These are phyloP conservation scores for Gossypium bickii DNA, from an alignment of 345 rosid genomes.

Conservation along the genomic window DNA sequence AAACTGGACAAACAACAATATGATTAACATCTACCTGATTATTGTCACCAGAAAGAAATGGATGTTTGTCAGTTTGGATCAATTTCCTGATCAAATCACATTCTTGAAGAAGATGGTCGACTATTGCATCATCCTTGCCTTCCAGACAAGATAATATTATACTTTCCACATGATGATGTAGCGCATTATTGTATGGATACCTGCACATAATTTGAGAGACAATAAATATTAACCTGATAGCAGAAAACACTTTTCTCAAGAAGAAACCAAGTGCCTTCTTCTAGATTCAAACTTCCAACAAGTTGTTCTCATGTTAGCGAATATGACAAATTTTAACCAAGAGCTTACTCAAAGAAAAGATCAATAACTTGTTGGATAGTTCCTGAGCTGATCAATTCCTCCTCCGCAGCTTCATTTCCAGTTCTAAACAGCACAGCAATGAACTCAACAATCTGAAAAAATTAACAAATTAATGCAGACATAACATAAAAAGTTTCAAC, in stretches of 20 bases:
- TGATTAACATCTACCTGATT: slow-evolving; percentile 38
- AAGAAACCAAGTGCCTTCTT: slow-evolving; percentile 7
- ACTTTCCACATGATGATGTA: slow-evolving; percentile 97
- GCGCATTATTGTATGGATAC: slow-evolving; percentile 91
- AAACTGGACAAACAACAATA: background rate
- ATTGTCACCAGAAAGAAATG: slow-evolving; percentile 47
- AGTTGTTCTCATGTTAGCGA: slow-evolving; percentile 1
- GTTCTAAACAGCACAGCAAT: slow-evolving; percentile 78
- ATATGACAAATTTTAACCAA: slow-evolving; percentile 15
- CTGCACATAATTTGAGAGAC: slow-evolving; percentile 43
- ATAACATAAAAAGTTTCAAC: background rate
- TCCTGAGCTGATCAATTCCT: slow-evolving; percentile 79
- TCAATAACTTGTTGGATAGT: slow-evolving; percentile 68
- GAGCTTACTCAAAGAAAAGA: slow-evolving; percentile 80
- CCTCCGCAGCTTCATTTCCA: slow-evolving; percentile 76
- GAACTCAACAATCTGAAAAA: slow-evolving; percentile 87
- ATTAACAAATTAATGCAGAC: slow-evolving; percentile 4
- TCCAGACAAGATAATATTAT: slow-evolving; percentile 79
- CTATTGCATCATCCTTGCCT: slow-evolving; percentile 54
- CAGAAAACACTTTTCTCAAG: slow-evolving; percentile 10
- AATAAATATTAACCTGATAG: slow-evolving; percentile 15
- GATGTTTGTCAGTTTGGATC: slow-evolving; percentile 65
- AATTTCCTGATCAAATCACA: slow-evolving; percentile 75
- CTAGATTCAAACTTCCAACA: background rate
- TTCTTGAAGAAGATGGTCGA: slow-evolving; percentile 72